Evolutionary conservation across 257 asterid genomes (phyloP).

Genomic region (Craterostigma plantagineum): DNA sequence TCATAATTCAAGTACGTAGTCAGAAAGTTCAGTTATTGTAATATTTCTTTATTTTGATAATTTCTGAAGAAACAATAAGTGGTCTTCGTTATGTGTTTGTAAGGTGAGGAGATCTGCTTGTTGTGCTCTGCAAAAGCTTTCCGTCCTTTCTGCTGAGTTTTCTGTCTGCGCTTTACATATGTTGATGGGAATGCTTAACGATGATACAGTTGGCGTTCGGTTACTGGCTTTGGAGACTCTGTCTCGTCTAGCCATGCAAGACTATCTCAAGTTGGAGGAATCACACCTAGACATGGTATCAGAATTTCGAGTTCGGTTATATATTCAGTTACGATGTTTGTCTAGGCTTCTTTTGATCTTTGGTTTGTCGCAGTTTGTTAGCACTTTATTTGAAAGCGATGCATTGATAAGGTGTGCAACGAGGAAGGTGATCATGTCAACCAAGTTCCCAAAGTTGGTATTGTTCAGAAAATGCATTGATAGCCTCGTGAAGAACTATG

Average conservation of each 20-base stretch:
- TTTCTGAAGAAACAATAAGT: not conserved
- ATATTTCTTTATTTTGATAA: not conserved
- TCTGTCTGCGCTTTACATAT: slow-evolving; percentile 32
- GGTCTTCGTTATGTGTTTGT: slow-evolving; percentile 9
- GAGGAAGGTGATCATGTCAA: slow-evolving; percentile 38
- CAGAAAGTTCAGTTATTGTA: not conserved
- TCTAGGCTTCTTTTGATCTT: slow-evolving; percentile 1
- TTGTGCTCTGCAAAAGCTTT: slow-evolving; percentile 46
- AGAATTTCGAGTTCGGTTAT: not conserved
- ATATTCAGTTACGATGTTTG: no score
- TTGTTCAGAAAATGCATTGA: slow-evolving; percentile 47
- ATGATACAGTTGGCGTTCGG: slow-evolving; percentile 52
- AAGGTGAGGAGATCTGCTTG: slow-evolving; percentile 95
- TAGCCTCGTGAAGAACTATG: slow-evolving; percentile 43
- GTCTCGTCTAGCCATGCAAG: slow-evolving; percentile 34
- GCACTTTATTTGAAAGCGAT: slow-evolving; percentile 36
- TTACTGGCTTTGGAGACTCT: slow-evolving; percentile 63
- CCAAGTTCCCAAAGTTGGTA: slow-evolving; percentile 29
- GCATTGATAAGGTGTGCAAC: slow-evolving; percentile 48
- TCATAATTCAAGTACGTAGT: no score
- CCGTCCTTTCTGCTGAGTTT: slow-evolving; percentile 42
- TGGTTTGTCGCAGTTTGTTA: slow-evolving; percentile 46
- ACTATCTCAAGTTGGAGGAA: slow-evolving; percentile 36
- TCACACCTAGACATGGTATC: slow-evolving; percentile 59
- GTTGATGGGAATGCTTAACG: slow-evolving; percentile 62